Evolutionary conservation across 176 grass and related monocot genomes (phyloP), one percentile per base, ranked within the genome.

Genomic region (Poa annua): DNA sequence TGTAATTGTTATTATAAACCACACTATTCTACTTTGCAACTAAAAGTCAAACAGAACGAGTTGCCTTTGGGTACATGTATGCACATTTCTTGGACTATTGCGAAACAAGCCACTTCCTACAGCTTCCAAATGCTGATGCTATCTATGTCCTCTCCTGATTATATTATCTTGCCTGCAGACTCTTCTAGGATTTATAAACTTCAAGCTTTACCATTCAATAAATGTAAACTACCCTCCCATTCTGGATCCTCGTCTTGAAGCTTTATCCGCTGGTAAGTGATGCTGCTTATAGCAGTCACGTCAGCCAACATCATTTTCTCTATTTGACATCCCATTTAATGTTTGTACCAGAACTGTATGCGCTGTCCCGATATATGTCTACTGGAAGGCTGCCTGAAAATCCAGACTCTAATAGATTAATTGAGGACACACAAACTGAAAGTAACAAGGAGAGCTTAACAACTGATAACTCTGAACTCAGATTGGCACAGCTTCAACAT

Each of bases 141-240:
- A 61, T 44, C 3, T 29, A 57, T 74, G 1, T 66, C 11, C 48
- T 89, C 74, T 84, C 81, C 48, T 86, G 63, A 95, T 79, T 77
- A 32, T 53, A 21, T 35, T 81, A 17, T 89, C 38, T 53, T 82
- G 45, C 66, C 45, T 89, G 85, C 91, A 99, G 96, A 89, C 91
- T 78, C 96, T 99, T 93, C 78, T 99, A 80, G 91, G 89, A 80
- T 99, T 93, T 93, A 78, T 90, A 33, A 99, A 96, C 86, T 94
- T 93, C 91, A 96, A 96, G 85, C 92, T 99, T 78, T 99, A 99
- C 75, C 93, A 99, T 91, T 99, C 96, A 69, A 99, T 99, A 84
- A 99, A 96, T 71, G 87, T 99, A 42, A 96, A 96, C 60, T 99
- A 99, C 90, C 96, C 96, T 59, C 96, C 96, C 69, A 92, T 94